A percentile compares a stretch with the other conserved stretches of the same genome.
Evolutionary conservation across 768 basidiomycete genomes (phyloP).

Genomic region (Hygrocybe punicea): DNA sequence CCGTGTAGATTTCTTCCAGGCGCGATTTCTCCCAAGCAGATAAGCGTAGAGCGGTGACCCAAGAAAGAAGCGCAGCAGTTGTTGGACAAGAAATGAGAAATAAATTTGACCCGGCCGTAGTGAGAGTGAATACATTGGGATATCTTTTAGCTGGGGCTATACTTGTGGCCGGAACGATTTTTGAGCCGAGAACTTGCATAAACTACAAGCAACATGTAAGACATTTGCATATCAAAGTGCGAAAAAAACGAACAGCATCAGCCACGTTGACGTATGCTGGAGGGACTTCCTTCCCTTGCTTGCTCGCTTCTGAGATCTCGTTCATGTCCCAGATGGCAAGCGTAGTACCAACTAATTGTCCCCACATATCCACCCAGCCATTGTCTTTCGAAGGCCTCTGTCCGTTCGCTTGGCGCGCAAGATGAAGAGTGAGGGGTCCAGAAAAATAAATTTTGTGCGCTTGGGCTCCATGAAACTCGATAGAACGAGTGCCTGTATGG

Average conservation of each 20-base stretch:
- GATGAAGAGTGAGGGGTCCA: constrained; percentile 70
- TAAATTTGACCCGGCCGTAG: constrained; percentile 90
- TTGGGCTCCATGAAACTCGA: constrained; percentile 70
- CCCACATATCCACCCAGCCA: constrained; percentile 84
- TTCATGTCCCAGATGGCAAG: constrained; percentile 91
- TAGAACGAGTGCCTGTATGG: constrained; percentile 79
- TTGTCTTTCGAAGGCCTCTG: constrained; percentile 67
- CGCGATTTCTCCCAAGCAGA: constrained; percentile 93
- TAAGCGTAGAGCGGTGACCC: constrained; percentile 88
- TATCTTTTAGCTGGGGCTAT: constrained; percentile 54
- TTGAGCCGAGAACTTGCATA: constrained; percentile 71
- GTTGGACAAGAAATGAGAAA: constrained; percentile 83
- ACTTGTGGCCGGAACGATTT: constrained; percentile 58
- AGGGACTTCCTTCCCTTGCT: constrained; percentile 75
- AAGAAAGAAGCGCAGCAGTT: constrained; percentile 68
- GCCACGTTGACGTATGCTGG: constrained; percentile 85
- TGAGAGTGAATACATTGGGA: constrained; percentile 82
- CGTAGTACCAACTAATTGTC: constrained; percentile 84
- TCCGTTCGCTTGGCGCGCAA: constrained; percentile 78
- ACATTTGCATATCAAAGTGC: constrained; percentile 3
- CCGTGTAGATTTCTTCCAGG: constrained; percentile 96
- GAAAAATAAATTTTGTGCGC: constrained; percentile 86
- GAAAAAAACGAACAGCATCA: constrained; percentile 64
- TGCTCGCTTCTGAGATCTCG: constrained; percentile 79
- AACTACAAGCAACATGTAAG: constrained; percentile 46